Evolutionary conservation across 495 filamentous ascomycete species (phyloP).

Genomic region (Lasiosphaeris hirsuta): DNA sequence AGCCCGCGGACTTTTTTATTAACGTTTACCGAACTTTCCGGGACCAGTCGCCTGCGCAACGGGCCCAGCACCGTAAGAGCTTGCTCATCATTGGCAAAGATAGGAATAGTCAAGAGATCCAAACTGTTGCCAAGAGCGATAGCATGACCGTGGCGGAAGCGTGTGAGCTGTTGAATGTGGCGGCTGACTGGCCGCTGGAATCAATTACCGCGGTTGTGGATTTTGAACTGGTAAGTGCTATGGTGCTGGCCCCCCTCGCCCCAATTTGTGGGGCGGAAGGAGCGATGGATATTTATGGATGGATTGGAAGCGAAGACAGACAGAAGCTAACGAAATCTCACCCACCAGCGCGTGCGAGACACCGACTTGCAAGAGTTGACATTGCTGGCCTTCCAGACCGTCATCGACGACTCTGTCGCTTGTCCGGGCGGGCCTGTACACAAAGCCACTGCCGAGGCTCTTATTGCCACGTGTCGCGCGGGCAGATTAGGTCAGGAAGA

Average conservation of each 20-base stretch:
- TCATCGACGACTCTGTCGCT: no score
- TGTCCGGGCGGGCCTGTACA: no score
- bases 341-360: no score
- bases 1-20: slow-evolving; percentile 11
- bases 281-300: no score
- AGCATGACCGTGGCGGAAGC: slow-evolving; percentile 22
- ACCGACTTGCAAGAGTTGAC: no score
- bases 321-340: no score
- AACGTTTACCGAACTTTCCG: slow-evolving; percentile 20
- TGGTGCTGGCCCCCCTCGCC: not conserved
- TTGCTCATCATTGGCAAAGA: slow-evolving; percentile 27
- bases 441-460: no score
- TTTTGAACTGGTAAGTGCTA: slow-evolving; percentile 12
- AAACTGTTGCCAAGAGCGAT: slow-evolving; percentile 9
- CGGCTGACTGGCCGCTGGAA: slow-evolving; percentile 19
- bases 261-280: not conserved
- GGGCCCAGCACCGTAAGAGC: slow-evolving; percentile 15
- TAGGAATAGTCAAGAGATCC: slow-evolving; percentile 14
- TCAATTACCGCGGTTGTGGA: slow-evolving; percentile 19
- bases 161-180: slow-evolving; percentile 13
- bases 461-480: no score
- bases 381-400: no score
- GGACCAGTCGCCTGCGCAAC: slow-evolving; percentile 23
- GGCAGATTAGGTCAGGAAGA: no score
- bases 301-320: no score